These are phyloP conservation scores for Anthracocystis panici-leucophaei DNA, from an alignment of 1,284 basidiomycete species.

Conservation along the genomic window DNA sequence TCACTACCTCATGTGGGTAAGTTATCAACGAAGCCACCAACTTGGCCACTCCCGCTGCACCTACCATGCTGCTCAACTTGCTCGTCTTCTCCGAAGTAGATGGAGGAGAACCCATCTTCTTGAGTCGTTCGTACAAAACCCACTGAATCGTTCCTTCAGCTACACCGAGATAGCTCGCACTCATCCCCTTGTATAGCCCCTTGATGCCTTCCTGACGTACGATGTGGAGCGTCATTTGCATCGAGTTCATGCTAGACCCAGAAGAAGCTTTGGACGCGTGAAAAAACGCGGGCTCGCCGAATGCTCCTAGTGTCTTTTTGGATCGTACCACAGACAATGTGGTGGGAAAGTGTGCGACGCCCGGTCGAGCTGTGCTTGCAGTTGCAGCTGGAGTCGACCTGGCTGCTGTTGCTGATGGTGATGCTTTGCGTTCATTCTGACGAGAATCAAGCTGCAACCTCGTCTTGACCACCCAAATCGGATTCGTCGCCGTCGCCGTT, in stretches of 20 bases:
- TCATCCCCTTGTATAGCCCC: conserved; percentile 94
- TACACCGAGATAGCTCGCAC: conserved; percentile 93
- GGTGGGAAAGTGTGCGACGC: conserved; percentile 33
- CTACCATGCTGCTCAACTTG: conserved; percentile 78
- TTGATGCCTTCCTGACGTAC: conserved; percentile 82
- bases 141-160: conserved; percentile 98
- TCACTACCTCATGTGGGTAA: conserved; percentile 73
- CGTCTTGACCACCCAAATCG: conserved; percentile 99
- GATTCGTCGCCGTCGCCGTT: conserved; percentile 92
- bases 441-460: conserved; percentile 79
- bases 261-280: conserved; percentile 49
- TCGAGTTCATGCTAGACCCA: conserved; percentile 73
- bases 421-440: conserved; percentile 22
- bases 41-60: conserved; percentile 92
- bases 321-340: conserved; percentile 4
- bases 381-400: background rate
- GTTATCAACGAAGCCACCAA: conserved; percentile 73
- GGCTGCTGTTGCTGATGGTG: background rate
- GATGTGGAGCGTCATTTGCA: conserved; percentile 79
- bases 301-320: conserved; percentile 28
- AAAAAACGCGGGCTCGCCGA: conserved; percentile 56
- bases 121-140: conserved; percentile 91
- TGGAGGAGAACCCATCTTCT: conserved; percentile 70
- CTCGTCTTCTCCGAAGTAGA: background rate
- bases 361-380: background rate